Evolutionary conservation across 2,329 filamentous ascomycete species (phyloP).

Genomic region (Botrytis hyacinthi): DNA sequence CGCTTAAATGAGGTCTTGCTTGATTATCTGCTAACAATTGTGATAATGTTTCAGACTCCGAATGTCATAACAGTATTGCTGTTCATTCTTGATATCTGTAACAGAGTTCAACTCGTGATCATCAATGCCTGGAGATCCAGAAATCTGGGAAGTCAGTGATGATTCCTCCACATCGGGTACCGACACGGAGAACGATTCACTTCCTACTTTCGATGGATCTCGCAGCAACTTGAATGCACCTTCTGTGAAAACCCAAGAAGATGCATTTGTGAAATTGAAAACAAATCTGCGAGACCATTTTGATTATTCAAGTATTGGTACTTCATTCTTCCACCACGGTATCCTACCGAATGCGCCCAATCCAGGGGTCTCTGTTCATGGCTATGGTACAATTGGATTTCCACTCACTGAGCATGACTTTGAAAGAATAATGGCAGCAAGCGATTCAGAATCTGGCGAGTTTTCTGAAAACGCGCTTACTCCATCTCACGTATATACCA

Average conservation of each 20-base stretch:
- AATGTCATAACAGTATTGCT: neutral
- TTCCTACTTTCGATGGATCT: neutral
- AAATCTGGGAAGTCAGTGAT: conserved; percentile 11
- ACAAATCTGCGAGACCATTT: neutral
- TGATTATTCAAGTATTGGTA: neutral
- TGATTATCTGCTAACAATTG: neutral
- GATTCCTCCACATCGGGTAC: neutral
- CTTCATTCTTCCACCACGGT: neutral
- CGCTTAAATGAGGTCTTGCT: neutral
- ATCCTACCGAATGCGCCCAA: neutral
- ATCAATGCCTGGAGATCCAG: neutral
- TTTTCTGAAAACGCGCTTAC: neutral
- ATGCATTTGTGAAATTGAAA: neutral
- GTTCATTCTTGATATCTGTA: neutral
- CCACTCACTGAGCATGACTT: neutral
- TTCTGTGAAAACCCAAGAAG: neutral
- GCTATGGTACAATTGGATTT: neutral
- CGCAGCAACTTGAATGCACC: neutral
- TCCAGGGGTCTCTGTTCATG: neutral
- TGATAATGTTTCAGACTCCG: neutral
- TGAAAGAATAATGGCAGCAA: neutral
- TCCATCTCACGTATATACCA: neutral
- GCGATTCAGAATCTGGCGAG: neutral
- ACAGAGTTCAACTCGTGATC: neutral
- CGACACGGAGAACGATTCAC: neutral